These are phyloP conservation scores for Persicaria maculosa DNA, from an alignment of 148 eudicot species.

Conservation along the genomic window DNA sequence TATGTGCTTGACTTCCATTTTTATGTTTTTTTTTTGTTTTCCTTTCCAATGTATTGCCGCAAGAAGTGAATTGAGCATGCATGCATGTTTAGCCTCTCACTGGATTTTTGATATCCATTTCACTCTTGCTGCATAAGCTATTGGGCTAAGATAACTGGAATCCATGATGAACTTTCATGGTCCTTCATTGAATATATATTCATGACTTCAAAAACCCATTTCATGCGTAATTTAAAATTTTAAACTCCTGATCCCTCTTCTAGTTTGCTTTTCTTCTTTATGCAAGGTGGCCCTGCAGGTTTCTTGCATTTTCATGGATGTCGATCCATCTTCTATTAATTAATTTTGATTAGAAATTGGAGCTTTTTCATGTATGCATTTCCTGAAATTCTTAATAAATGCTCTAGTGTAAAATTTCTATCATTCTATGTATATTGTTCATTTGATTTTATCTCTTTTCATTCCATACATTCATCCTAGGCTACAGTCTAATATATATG, in stretches of 20 bases:
- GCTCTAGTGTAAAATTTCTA: background rate
- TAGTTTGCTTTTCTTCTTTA: background rate
- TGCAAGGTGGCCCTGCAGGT: background rate
- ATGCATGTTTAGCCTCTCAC: no score
- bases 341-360: background rate
- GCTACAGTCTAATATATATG: conserved; percentile 4
- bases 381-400: background rate
- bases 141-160: background rate
- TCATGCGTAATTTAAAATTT: background rate
- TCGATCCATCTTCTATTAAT: background rate
- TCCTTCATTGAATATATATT: background rate
- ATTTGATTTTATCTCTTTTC: background rate
- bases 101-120: no score
- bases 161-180: no score
- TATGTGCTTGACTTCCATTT: no score
- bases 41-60: no score
- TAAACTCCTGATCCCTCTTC: background rate
- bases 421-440: background rate
- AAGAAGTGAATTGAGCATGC: no score
- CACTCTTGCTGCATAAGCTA: background rate
- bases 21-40: no score
- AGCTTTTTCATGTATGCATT: background rate
- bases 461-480: background rate
- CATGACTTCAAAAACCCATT: background rate
- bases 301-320: background rate